Percentiles rank a stretch among this genome's conserved stretches.
Conservation (phyloP, 805 yeast genomes). For the Clavispora asparagi region DNA sequence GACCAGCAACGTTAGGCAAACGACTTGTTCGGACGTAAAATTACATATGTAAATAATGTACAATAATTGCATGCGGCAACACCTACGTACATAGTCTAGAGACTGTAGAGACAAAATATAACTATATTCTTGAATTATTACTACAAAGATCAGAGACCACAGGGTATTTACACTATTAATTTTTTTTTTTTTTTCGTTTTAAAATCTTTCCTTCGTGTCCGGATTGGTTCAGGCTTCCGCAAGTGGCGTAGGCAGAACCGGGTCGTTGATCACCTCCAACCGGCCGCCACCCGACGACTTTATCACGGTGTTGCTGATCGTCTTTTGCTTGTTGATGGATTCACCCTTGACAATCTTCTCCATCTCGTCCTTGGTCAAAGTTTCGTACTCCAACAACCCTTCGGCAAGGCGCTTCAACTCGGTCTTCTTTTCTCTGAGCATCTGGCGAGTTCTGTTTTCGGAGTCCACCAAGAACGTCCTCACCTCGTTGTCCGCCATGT, state of each 20-base stretch:
- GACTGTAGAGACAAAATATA: background rate
- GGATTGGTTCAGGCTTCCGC: slow-evolving; percentile 7
- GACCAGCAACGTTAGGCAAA: slow-evolving; percentile 4
- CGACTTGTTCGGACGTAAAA: background rate
- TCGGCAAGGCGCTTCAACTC: slow-evolving; percentile 88
- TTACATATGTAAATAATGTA: slow-evolving; percentile 1
- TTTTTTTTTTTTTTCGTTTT: background rate
- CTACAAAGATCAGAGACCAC: background rate
- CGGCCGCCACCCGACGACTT: slow-evolving; percentile 17
- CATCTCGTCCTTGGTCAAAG: slow-evolving; percentile 86
- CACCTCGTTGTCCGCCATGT: slow-evolving; percentile 90
- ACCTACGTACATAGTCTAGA: too few species aligned
- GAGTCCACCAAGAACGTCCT: slow-evolving; percentile 67
- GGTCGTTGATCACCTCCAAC: slow-evolving; percentile 15
- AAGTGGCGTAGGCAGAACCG: slow-evolving; percentile 9
- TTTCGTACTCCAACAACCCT: slow-evolving; percentile 92
- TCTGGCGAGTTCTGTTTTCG: slow-evolving; percentile 70
- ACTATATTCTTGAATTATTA: background rate
- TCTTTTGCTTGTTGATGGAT: slow-evolving; percentile 60
- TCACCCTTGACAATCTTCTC: slow-evolving; percentile 82
- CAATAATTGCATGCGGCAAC: background rate
- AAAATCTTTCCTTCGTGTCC: background rate
- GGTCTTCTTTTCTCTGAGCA: slow-evolving; percentile 54
- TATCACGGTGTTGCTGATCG: slow-evolving; percentile 64
- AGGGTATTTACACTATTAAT: background rate